Evolutionary conservation across 805 yeast genomes (phyloP).

Genomic region (Saccharomycopsis sp.): DNA sequence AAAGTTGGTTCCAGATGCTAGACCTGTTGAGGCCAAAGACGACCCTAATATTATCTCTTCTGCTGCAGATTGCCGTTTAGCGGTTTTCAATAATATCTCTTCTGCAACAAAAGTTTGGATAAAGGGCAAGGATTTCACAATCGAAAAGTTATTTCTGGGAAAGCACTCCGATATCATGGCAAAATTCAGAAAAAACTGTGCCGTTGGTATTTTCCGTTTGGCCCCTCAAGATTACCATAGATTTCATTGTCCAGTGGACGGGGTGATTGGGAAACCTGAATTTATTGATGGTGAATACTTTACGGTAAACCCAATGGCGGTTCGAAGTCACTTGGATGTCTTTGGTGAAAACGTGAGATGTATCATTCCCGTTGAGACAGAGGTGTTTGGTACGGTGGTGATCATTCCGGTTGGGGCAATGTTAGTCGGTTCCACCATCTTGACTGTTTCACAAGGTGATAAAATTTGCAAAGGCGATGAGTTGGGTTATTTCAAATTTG

Average conservation of each 20-base stretch:
- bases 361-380: slow-evolving; percentile 65
- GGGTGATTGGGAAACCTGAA: slow-evolving; percentile 54
- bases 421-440: slow-evolving; percentile 92
- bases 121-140: slow-evolving; percentile 70
- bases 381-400: slow-evolving; percentile 67
- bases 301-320: slow-evolving; percentile 97
- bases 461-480: slow-evolving; percentile 63
- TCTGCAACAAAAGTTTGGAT: slow-evolving; percentile 78
- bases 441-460: slow-evolving; percentile 58
- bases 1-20: slow-evolving; percentile 56
- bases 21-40: slow-evolving; percentile 55
- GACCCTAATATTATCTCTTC: slow-evolving; percentile 48
- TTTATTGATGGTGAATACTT: slow-evolving; percentile 84
- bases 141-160: slow-evolving; percentile 49
- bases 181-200: slow-evolving; percentile 39
- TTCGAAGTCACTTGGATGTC: slow-evolving; percentile 79
- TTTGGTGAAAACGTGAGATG: slow-evolving; percentile 86
- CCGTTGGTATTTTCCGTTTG: slow-evolving; percentile 72
- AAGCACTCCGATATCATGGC: slow-evolving; percentile 32
- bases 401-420: slow-evolving; percentile 90
- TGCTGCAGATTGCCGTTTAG: slow-evolving; percentile 83
- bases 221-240: slow-evolving; percentile 98
- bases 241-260: slow-evolving; percentile 82
- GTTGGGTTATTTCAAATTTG: slow-evolving; percentile 90
- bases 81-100: slow-evolving; percentile 51